These are phyloP conservation scores for Colletotrichum sp. DNA, from an alignment of 2,329 filamentous ascomycete species.

Conservation along the genomic window DNA sequence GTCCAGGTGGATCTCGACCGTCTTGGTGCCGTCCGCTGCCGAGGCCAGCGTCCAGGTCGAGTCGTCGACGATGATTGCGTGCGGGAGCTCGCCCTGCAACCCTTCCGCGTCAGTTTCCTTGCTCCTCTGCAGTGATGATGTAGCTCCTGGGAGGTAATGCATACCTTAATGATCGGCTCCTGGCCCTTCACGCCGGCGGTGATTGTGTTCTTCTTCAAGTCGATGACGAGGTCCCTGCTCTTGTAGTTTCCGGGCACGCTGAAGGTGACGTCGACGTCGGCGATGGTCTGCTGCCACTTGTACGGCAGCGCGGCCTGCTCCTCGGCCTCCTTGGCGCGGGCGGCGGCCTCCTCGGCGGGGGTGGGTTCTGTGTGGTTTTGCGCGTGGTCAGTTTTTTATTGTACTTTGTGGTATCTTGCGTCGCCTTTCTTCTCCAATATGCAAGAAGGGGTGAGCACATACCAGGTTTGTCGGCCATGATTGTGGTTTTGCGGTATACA, in stretches of 20 bases:
- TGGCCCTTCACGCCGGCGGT: conserved; percentile 88
- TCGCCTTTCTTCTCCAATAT: too few species aligned
- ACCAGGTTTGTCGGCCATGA: conserved; percentile 45
- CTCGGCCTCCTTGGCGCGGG: conserved; percentile 74
- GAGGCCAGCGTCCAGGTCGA: conserved; percentile 91
- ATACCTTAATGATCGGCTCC: conserved; percentile 80
- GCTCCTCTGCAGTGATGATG: background rate
- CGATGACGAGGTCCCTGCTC: conserved; percentile 81
- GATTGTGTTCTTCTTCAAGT: conserved; percentile 80
- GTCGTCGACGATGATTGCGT: conserved; percentile 81
- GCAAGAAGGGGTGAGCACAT: background rate
- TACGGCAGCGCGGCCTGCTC: conserved; percentile 94
- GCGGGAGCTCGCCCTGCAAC: conserved; percentile 79
- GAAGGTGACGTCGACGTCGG: conserved; percentile 82
- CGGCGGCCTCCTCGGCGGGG: conserved; percentile 62
- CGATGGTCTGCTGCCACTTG: conserved; percentile 95
- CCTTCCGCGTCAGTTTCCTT: background rate
- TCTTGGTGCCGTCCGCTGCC: conserved; percentile 70
- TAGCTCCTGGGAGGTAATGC: conserved; percentile 20
- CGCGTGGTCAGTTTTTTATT: background rate
- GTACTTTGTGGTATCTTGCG: too few species aligned
- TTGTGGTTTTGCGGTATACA: conserved; percentile 9
- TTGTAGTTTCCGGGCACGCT: conserved; percentile 83
- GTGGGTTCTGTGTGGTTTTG: conserved; percentile 49
- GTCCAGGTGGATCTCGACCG: conserved; percentile 84